These are phyloP conservation scores for Cordyceps farinosa DNA, from an alignment of 2,329 filamentous ascomycete species.

Conservation along the genomic window DNA sequence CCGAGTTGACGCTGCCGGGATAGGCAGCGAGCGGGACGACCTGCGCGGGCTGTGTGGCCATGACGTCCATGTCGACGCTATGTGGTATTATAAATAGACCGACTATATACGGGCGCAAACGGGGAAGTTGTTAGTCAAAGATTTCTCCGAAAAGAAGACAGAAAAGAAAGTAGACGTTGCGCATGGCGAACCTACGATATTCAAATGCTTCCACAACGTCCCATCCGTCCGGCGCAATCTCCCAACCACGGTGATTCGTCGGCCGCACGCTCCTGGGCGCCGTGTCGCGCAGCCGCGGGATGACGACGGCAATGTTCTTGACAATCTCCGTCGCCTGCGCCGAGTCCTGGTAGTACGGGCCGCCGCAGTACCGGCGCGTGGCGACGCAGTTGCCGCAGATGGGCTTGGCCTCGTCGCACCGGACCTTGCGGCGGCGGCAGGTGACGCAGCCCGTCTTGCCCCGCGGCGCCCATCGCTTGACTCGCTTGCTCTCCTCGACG, in stretches of 20 bases:
- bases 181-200: constrained; percentile 8
- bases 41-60: not conserved
- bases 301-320: not conserved
- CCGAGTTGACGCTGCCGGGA: constrained; percentile 10
- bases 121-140: not conserved
- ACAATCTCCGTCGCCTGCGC: not conserved
- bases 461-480: constrained; percentile 13
- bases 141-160: no score
- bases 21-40: not conserved
- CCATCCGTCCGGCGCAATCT: constrained; percentile 9
- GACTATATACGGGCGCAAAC: not conserved
- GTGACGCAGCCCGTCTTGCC: constrained; percentile 13
- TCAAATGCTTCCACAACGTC: constrained; percentile 15
- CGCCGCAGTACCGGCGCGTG: constrained; percentile 14
- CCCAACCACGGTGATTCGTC: constrained; percentile 13
- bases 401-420: constrained; percentile 15
- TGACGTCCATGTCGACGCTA: not conserved
- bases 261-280: constrained; percentile 8
- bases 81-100: constrained; percentile 5
- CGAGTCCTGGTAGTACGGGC: constrained; percentile 15
- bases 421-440: constrained; percentile 11
- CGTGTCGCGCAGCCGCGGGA: not conserved
- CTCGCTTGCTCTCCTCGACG: constrained; percentile 5
- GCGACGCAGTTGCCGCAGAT: constrained; percentile 15
- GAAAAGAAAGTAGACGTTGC: not conserved